Evolutionary conservation across 2,329 filamentous ascomycete species (phyloP), one percentile per base, ranked within the genome.

Genomic region (Pseudomassariella vexata): DNA sequence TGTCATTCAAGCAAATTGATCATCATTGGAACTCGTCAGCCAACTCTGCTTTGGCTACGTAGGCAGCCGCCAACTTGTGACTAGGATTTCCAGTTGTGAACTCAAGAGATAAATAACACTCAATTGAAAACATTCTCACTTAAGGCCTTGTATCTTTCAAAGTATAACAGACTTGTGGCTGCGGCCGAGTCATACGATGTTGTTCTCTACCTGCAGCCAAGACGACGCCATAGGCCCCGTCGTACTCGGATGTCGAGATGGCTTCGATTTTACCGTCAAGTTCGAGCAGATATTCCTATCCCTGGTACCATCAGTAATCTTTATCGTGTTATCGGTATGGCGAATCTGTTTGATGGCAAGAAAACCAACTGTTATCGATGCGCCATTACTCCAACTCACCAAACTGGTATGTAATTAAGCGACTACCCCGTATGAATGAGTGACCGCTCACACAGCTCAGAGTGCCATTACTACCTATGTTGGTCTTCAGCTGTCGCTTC

Each of bases 251-350:
- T 71, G 67, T 34, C 62, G 66, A 8, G 58, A 51, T 30, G 59
- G 66, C 36, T 72, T 72, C 34, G 68, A 71, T 43, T 70, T 71
- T 35, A 72, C 68, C 1, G 48, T 70, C 30, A 57, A 55, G 18
- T 71, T 73, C 33, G 67, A 71, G 44, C 53, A 62, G 14, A 51
- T 68, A 4, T 56, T 70, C 30, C 54, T 72, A n/a, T 56, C 58
- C 2, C 53, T 69, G 7, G 45, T 65, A 3, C 68, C 68, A 0
- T 47, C 59, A 0, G 42, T 55, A 2, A 32, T 66, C 0, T 66
- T 70, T 24, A 39, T 65, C 9, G 39, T 55, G 1, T 31, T 57
- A 2, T 55, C 59, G 0, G 19, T 59, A 27, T 45, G 53, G 10
- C 51, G 65, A 1, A 39, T 59, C 1, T 32, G 53, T 1, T 42